phyloP scores from a whole-genome alignment of 352 stramenopile genomes.

The Globisporangium cystogenes region DNA sequence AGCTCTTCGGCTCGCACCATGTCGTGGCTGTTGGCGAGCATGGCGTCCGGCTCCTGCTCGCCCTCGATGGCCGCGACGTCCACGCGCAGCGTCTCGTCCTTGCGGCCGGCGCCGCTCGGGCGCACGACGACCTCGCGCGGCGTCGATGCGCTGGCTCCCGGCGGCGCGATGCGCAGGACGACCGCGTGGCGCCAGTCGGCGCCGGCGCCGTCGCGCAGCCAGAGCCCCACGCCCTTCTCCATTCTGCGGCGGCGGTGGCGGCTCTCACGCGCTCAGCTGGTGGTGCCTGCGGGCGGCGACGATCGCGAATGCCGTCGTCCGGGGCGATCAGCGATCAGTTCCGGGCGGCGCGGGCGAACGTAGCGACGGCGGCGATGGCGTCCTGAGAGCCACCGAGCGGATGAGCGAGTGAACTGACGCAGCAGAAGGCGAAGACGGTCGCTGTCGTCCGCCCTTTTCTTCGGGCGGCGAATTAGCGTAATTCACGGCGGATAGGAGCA shows the following conservation, averaged over 20 bases:
- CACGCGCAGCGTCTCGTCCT: conserved; percentile 41
- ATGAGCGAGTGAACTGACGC: conserved; percentile 6
- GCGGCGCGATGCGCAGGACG: conserved; percentile 33
- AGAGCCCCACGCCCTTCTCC: conserved; percentile 79
- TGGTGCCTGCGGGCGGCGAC: neutral
- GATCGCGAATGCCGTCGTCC: neutral
- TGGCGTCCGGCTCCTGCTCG: conserved; percentile 42
- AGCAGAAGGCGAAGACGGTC: neutral
- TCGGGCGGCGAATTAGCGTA: neutral
- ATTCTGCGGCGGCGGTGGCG: conserved; percentile 19
- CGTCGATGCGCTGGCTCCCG: conserved; percentile 11
- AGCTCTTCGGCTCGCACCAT: conserved; percentile 36
- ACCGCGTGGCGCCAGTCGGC: conserved; percentile 68
- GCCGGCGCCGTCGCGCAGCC: conserved; percentile 56
- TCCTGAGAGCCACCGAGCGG: neutral
- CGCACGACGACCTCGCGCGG: conserved; percentile 44
- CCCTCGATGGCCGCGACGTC: conserved; percentile 65
- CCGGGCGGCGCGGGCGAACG: too few species aligned
- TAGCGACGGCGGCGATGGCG: too few species aligned
- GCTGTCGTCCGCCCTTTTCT: neutral
- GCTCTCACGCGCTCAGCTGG: neutral
- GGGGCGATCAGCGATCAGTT: too few species aligned
- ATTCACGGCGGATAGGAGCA: neutral
- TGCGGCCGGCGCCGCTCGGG: conserved; percentile 29
- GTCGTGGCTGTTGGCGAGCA: conserved; percentile 81